Percentiles rank a stretch among this genome's conserved stretches.
Conservation (phyloP, 148 eudicot species). For the Persicaria tinctoria region DNA sequence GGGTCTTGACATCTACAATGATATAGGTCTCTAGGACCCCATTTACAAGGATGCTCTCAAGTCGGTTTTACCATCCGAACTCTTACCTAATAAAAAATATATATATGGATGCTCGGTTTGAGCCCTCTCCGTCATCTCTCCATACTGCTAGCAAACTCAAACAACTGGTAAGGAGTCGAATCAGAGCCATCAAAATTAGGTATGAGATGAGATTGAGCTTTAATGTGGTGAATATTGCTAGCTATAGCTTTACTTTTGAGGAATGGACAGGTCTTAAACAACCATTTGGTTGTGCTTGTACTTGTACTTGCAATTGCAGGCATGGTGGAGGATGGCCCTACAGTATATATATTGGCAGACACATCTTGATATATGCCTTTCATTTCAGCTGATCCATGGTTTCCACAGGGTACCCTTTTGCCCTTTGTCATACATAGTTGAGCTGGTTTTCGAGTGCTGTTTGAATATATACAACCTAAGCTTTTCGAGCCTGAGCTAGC, state of each 20-base stretch:
- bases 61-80: too few species aligned
- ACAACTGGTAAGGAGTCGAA: too few species aligned
- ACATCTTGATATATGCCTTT: background rate
- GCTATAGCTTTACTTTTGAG: background rate
- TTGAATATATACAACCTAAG: background rate
- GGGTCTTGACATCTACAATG: too few species aligned
- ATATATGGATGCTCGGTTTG: too few species aligned
- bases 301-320: background rate
- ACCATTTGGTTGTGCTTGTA: background rate
- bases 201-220: too few species aligned
- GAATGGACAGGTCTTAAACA: background rate
- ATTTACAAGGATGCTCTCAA: too few species aligned
- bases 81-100: too few species aligned
- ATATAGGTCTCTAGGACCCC: too few species aligned
- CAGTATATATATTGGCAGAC: background rate
- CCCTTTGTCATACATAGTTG: background rate
- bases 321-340: background rate
- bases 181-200: too few species aligned
- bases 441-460: background rate
- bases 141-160: too few species aligned
- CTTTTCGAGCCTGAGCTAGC: background rate
- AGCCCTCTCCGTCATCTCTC: too few species aligned
- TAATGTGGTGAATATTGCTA: too few species aligned
- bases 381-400: conserved; percentile 2
- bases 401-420: background rate